Base-by-base conservation (phyloP, 2,329 filamentous ascomycete species). In the Fusarium poae region DNA sequence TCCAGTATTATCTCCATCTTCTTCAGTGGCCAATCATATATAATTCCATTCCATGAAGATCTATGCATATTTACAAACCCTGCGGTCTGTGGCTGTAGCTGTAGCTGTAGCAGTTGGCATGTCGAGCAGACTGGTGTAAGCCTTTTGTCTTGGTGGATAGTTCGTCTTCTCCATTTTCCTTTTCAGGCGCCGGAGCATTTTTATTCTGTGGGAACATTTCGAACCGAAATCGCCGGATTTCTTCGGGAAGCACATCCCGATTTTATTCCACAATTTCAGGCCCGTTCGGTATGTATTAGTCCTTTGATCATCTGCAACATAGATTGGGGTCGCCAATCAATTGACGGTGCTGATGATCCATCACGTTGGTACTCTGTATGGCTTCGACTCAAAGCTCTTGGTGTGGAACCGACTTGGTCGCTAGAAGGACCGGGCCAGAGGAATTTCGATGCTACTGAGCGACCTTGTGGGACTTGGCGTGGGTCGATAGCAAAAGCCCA, bases 281-380 rank as follows among this genome's bases (percentile, higher is more conserved):
- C 37, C 18, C 44, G 18, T 48, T 43, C 30, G 15, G 45, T 57
- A n/a, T n/a, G n/a, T n/a, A n/a, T n/a, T n/a, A 62, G 62, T 29
- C 32, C 45, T 20, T 39, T 12, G 9, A 20, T 32, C 20, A 21
- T n/a, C 44, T 25, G 20, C n/a, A 34, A 48, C 11, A 21, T 23
- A 40, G 61, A 35, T 42, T 48, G 16, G 43, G 27, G 18, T 57
- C 27, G 46, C 62, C 57, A 67, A 58, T 63, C 43, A 45, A 32
- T 39, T 6, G 11, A 44, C 39, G 30, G 39, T 32, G 20, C 20
- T 49, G 30, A 53, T 51, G 62, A 70, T 68, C 57, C 50, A 64
- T 70, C 67, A 61, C 27, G 50, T 55, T 27, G 29, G 21, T n/a
- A n/a, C n/a, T n/a, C n/a, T n/a, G n/a, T 55, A 70, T 70, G 44